Evolutionary conservation across 2,329 filamentous ascomycete genomes (phyloP), one percentile per base, ranked within the genome.

Genomic region (Fusarium burgessii): DNA sequence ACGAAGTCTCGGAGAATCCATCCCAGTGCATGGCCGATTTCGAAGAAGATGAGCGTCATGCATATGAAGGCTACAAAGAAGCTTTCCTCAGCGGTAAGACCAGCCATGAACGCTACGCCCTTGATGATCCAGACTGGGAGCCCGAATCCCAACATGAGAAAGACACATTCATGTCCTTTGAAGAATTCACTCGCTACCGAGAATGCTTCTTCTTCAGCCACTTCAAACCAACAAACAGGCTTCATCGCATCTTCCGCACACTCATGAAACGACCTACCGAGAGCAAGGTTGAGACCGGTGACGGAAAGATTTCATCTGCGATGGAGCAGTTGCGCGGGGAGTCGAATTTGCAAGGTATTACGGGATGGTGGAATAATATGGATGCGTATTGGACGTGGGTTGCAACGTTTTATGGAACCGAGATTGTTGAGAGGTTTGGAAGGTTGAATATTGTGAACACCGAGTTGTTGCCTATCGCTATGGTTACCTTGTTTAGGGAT

Each of bases 341-440:
- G 33, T 40, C 65, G 9, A 76, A 58, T 15, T 49, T 74, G 42
- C 68, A 68, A 20, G 72, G 75, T 10, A 76, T 77, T 14, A 77
- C 55, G 6, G 43, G 54, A 0, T 33, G 63, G 27, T 84, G 82
- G 81, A 0, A 45, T 0, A 5, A 5, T 1, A 81, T 84, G 79
- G 77, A 80, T 17, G 74, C 79, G 7, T 87, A 87, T 59, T 85
- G 84, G 82, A 79, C 78, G 58, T 87, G 85, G 85, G 79, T 86
- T 12, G 75, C 81, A 18, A 80, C 80, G 67, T 77, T 85, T 68
- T 85, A 84, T 29, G 83, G 83, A 3, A 79, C 80, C 7, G 83
- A 85, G 68, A 80, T 85, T 55, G 74, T 85, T 8, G 77, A 78
- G 11, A 76, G 80, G 15, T 86, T 85, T 70, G 84, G 84, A 1